Evolutionary conservation across 2,329 filamentous ascomycete species (phyloP).

Genomic region (Metarhizium anisopliae): DNA sequence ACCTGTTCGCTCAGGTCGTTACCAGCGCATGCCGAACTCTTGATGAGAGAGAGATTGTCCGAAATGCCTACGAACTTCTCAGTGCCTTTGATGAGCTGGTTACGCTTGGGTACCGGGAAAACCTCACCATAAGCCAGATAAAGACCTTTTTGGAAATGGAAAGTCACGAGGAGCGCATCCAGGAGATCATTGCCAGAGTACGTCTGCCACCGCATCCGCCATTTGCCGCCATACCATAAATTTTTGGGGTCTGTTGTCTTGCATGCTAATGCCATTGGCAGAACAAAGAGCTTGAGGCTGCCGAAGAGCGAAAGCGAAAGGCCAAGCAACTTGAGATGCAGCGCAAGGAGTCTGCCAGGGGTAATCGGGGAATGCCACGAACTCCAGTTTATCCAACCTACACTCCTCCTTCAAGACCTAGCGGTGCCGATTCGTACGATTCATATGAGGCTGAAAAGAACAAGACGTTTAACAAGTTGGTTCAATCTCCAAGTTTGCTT

Average conservation of each 20-base stretch:
- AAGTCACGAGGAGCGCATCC: conserved; percentile 95
- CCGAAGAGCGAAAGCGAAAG: conserved; percentile 95
- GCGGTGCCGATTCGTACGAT: conserved; percentile 76
- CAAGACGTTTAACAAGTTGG: conserved; percentile 74
- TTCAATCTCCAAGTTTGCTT: conserved; percentile 3
- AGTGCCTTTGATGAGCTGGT: conserved; percentile 97
- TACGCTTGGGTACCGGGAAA: conserved; percentile 91
- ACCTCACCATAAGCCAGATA: conserved; percentile 92
- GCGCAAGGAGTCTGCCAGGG: conserved; percentile 86
- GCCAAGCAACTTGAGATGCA: conserved; percentile 99
- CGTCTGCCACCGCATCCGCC: conserved; percentile 11
- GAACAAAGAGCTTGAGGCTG: conserved; percentile 98
- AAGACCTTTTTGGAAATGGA: conserved; percentile 99
- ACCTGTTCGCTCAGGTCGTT: conserved; percentile 95
- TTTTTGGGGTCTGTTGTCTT: not conserved
- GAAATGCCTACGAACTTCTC: conserved; percentile 91
- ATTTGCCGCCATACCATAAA: conserved; percentile 2
- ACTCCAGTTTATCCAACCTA: conserved; percentile 83
- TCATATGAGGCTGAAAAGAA: conserved; percentile 97
- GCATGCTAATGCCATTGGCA: conserved; percentile 29
- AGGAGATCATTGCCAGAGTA: conserved; percentile 92
- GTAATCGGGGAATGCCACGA: conserved; percentile 59
- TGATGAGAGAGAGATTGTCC: conserved; percentile 90
- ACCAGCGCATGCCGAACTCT: conserved; percentile 92
- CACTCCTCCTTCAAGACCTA: conserved; percentile 66